A percentile compares a stretch with the other conserved stretches of the same genome.
These are phyloP conservation scores for Aspergillus hiratsukae DNA, from an alignment of 2,329 filamentous ascomycete species.

Conservation along the genomic window DNA sequence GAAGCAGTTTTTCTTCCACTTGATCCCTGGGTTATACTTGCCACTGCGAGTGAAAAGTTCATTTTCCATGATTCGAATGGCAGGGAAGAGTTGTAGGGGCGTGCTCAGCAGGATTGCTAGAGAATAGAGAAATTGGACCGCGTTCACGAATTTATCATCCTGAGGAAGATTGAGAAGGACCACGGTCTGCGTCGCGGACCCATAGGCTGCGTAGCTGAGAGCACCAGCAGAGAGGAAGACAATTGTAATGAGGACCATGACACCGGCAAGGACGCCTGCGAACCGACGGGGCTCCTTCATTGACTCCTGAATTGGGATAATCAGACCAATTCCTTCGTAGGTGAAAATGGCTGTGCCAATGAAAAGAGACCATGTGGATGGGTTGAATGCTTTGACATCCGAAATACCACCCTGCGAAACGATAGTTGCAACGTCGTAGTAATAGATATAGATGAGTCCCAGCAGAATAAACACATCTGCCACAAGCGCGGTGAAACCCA, in stretches of 20 bases:
- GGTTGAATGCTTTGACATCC: slow-evolving; percentile 88
- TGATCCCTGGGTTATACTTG: slow-evolving; percentile 97
- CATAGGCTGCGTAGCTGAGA: slow-evolving; percentile 92
- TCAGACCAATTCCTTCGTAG: slow-evolving; percentile 94
- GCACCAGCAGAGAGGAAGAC: slow-evolving; percentile 90
- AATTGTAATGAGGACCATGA: slow-evolving; percentile 93
- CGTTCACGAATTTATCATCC: slow-evolving; percentile 91
- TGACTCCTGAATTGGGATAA: slow-evolving; percentile 96
- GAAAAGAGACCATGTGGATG: slow-evolving; percentile 90
- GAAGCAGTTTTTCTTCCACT: slow-evolving; percentile 99
- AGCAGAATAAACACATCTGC: slow-evolving; percentile 93
- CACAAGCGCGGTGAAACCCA: slow-evolving; percentile 88
- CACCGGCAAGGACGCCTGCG: slow-evolving; percentile 75
- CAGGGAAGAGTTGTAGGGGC: slow-evolving; percentile 93
- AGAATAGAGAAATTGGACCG: slow-evolving; percentile 95
- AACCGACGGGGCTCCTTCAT: slow-evolving; percentile 92
- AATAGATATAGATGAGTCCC: slow-evolving; percentile 89
- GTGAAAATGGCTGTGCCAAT: slow-evolving; percentile 99
- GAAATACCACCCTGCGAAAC: slow-evolving; percentile 66
- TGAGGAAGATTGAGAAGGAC: slow-evolving; percentile 95
- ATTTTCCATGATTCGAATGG: slow-evolving; percentile 93
- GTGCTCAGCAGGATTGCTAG: slow-evolving; percentile 94
- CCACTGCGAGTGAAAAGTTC: slow-evolving; percentile 89
- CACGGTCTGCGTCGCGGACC: slow-evolving; percentile 91
- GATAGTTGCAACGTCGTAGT: slow-evolving; percentile 87